These are phyloP conservation scores for Saprolegnia parasitica DNA, from an alignment of 352 stramenopile species.

Conservation along the genomic window DNA sequence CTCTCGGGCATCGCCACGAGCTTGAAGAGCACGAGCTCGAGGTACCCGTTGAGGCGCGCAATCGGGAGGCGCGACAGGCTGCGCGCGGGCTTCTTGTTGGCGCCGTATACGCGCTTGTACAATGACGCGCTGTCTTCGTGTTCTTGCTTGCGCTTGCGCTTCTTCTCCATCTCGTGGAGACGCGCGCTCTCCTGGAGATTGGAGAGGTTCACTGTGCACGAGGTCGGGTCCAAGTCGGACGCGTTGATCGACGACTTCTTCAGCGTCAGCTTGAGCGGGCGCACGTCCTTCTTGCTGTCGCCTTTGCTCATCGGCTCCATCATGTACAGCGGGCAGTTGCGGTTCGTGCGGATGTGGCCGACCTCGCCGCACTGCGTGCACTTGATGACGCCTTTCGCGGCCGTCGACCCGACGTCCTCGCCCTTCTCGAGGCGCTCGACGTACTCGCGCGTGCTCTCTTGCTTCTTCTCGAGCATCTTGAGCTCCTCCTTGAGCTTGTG, in stretches of 20 bases:
- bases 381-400: constrained; percentile 60
- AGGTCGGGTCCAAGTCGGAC: constrained; percentile 32
- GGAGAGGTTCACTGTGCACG: constrained; percentile 73
- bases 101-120: constrained; percentile 79
- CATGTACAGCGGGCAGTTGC: constrained; percentile 79
- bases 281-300: constrained; percentile 33
- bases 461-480: constrained; percentile 77
- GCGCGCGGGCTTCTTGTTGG: constrained; percentile 67
- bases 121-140: constrained; percentile 67
- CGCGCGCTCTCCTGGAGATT: constrained; percentile 67
- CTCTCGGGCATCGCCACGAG: constrained; percentile 75
- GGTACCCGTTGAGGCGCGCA: constrained; percentile 58
- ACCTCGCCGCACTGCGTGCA: constrained; percentile 75
- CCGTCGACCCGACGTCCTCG: constrained; percentile 36
- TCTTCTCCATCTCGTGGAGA: constrained; percentile 75
- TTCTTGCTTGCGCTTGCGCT: constrained; percentile 70
- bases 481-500: constrained; percentile 81
- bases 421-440: constrained; percentile 78
- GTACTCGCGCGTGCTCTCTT: constrained; percentile 79
- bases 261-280: constrained; percentile 55
- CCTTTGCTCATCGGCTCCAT: constrained; percentile 27
- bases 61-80: constrained; percentile 59
- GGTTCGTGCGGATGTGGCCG: constrained; percentile 81
- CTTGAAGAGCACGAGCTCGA: constrained; percentile 59
- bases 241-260: constrained; percentile 37